A percentile compares a stretch with the other conserved stretches of the same genome.
These are phyloP conservation scores for Monosporozyma unispora DNA, from an alignment of 805 yeast genomes.

Conservation along the genomic window DNA sequence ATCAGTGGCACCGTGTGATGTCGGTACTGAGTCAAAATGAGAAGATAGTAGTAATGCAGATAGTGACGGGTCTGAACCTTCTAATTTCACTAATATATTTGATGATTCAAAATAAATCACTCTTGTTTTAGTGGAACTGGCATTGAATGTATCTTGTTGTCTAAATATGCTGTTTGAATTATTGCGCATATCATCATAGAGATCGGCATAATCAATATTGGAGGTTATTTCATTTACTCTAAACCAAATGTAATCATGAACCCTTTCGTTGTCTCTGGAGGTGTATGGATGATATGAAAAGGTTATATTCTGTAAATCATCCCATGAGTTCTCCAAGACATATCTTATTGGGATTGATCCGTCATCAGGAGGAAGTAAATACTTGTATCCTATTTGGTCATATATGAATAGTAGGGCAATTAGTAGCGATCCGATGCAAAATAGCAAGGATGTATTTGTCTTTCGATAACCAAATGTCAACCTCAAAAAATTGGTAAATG, in stretches of 20 bases:
- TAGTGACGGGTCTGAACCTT: conserved; percentile 49
- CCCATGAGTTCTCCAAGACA: conserved; percentile 41
- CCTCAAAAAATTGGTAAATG: conserved; percentile 27
- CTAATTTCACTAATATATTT: conserved; percentile 66
- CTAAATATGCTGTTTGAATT: conserved; percentile 40
- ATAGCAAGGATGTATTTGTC: conserved; percentile 53
- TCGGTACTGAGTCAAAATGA: conserved; percentile 84
- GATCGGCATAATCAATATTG: conserved; percentile 19
- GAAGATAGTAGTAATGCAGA: conserved; percentile 73
- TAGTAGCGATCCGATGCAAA: conserved; percentile 38
- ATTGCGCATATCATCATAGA: conserved; percentile 32
- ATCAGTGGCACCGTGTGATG: conserved; percentile 82
- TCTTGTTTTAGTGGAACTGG: conserved; percentile 33
- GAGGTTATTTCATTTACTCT: conserved; percentile 34
- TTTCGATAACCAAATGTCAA: conserved; percentile 63
- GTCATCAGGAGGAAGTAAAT: conserved; percentile 21
- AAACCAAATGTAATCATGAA: conserved; percentile 54
- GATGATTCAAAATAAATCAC: conserved; percentile 75
- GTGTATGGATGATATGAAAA: conserved; percentile 66
- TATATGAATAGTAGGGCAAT: conserved; percentile 33
- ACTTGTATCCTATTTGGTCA: conserved; percentile 13
- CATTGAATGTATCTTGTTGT: conserved; percentile 41
- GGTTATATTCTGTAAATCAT: conserved; percentile 62
- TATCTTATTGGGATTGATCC: conserved; percentile 33
- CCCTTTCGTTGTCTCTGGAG: conserved; percentile 65